phyloP scores from a whole-genome alignment of 2,329 filamentous ascomycete species.

The Microcyclospora pomicola region DNA sequence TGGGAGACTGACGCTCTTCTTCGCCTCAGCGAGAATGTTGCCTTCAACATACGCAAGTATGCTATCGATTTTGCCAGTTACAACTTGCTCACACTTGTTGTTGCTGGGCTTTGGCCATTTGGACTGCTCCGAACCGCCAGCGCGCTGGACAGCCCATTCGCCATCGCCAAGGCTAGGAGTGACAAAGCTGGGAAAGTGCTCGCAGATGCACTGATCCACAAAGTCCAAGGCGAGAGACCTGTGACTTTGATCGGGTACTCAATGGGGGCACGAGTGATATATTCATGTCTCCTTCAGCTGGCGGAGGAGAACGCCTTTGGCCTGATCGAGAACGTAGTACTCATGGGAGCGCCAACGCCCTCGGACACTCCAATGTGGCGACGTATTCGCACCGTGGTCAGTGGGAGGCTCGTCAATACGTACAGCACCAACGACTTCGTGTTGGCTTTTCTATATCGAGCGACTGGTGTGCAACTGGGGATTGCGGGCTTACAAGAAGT shows the following conservation, averaged over 20 bases:
- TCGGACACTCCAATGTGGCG: conserved; percentile 61
- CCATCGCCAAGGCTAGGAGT: conserved; percentile 24
- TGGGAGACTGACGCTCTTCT: conserved; percentile 70
- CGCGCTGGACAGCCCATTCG: conserved; percentile 29
- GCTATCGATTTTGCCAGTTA: conserved; percentile 60
- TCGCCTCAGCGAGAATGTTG: conserved; percentile 64
- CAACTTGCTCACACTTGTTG: conserved; percentile 33
- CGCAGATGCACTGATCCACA: conserved; percentile 28
- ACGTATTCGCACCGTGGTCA: conserved; percentile 61
- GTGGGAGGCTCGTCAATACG: conserved; percentile 73
- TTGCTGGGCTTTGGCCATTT: conserved; percentile 37
- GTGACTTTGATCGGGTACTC: conserved; percentile 29
- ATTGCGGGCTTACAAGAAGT: conserved; percentile 72
- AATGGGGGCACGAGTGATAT: conserved; percentile 49
- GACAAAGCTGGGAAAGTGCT: conserved; percentile 28
- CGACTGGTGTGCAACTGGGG: conserved; percentile 67
- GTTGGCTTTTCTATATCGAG: conserved; percentile 74
- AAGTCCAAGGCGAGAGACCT: conserved; percentile 27
- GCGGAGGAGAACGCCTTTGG: conserved; percentile 71
- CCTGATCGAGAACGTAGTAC: conserved; percentile 65
- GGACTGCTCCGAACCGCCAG: conserved; percentile 32
- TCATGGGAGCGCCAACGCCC: conserved; percentile 70
- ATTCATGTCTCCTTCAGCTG: conserved; percentile 62
- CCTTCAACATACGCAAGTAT: conserved; percentile 64
- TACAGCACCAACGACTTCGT: conserved; percentile 81